These are phyloP conservation scores for Suillus americanus DNA, from an alignment of 768 basidiomycete species.

Conservation along the genomic window DNA sequence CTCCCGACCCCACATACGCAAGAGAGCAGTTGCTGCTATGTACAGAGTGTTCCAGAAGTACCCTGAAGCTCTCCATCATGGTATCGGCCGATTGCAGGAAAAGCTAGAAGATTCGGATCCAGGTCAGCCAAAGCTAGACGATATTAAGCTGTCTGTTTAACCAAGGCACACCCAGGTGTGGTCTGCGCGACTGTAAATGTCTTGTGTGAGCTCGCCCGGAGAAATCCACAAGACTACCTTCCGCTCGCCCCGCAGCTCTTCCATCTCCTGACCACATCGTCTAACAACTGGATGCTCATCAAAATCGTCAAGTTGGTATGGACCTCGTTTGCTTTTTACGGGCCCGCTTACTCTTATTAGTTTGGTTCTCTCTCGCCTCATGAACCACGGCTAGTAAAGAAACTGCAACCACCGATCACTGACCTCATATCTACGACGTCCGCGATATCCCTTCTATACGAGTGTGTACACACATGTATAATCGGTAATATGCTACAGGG, in stretches of 20 bases:
- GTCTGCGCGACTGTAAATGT: slow-evolving; percentile 94
- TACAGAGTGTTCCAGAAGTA: slow-evolving; percentile 81
- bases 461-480: slow-evolving; percentile 98
- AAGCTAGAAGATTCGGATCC: slow-evolving; percentile 78
- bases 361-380: slow-evolving; percentile 91
- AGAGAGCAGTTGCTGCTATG: slow-evolving; percentile 83
- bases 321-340: slow-evolving; percentile 3
- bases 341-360: slow-evolving; percentile 39
- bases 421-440: slow-evolving; percentile 94
- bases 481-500: slow-evolving; percentile 94
- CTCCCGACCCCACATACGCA: slow-evolving; percentile 84
- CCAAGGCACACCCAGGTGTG: slow-evolving; percentile 56
- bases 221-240: slow-evolving; percentile 78
- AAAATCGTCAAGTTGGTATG: slow-evolving; percentile 94
- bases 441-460: slow-evolving; percentile 94
- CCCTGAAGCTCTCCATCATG: slow-evolving; percentile 71
- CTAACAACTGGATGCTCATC: slow-evolving; percentile 99
- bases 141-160: slow-evolving; percentile 3
- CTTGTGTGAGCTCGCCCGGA: slow-evolving; percentile 86
- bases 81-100: slow-evolving; percentile 71
- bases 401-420: slow-evolving; percentile 91
- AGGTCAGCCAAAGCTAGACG: slow-evolving; percentile 37
- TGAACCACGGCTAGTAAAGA: slow-evolving; percentile 92
- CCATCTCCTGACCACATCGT: slow-evolving; percentile 87
- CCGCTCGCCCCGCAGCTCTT: slow-evolving; percentile 90